Conservation (phyloP, 2,329 filamentous ascomycete genomes). For the Pestalotiopsis sp. region DNA sequence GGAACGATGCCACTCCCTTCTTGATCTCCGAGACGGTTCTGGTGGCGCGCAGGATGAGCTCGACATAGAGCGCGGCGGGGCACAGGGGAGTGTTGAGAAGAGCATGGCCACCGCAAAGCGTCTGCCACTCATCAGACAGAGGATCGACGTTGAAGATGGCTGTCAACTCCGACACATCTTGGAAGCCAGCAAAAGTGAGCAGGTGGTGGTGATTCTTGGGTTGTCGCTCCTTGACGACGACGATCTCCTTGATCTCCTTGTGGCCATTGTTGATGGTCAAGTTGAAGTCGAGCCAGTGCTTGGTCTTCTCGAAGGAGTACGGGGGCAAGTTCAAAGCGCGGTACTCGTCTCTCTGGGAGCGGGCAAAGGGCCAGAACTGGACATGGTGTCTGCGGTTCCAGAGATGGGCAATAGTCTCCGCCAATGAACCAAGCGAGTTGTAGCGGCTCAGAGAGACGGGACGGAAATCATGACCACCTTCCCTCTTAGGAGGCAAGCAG, state of each 20-base stretch:
- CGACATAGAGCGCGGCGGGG: neutral
- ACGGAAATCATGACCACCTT: neutral
- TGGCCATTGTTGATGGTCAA: constrained; percentile 16
- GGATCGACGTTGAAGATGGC: constrained; percentile 37
- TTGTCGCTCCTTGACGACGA: neutral
- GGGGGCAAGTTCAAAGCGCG: constrained; percentile 23
- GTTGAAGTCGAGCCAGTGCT: constrained; percentile 39
- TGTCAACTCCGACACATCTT: neutral
- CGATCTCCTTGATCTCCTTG: neutral
- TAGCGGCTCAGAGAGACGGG: constrained; percentile 8
- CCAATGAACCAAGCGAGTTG: constrained; percentile 6
- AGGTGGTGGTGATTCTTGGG: constrained; percentile 2
- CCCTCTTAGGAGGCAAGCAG: constrained; percentile 5
- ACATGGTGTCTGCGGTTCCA: constrained; percentile 12
- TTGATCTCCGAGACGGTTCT: neutral
- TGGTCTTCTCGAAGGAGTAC: constrained; percentile 34
- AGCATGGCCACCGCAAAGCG: constrained; percentile 37
- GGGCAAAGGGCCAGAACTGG: constrained; percentile 13
- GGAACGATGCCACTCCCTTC: neutral
- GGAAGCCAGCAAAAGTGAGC: constrained; percentile 12
- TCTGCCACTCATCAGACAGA: constrained; percentile 30
- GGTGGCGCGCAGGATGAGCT: neutral
- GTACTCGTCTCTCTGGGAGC: constrained; percentile 7
- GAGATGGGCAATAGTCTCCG: constrained; percentile 9
- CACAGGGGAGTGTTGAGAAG: constrained; percentile 23